Evolutionary conservation across 306 rosid genomes (phyloP).

Genomic region (Glycine latifolia): DNA sequence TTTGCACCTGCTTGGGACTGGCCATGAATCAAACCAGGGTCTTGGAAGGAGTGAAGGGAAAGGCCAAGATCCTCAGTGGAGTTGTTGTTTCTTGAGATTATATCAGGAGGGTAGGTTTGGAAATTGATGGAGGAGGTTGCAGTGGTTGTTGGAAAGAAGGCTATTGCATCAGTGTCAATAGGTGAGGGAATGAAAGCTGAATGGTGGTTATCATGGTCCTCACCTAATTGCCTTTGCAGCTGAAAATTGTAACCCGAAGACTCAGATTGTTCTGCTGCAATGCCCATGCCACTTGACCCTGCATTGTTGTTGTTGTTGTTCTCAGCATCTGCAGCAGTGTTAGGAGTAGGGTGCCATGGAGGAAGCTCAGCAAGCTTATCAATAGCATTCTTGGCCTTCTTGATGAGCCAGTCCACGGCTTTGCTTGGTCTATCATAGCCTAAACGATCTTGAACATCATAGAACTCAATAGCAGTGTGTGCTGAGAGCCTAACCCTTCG

Average conservation of each 20-base stretch:
- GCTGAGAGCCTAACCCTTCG: conserved; percentile 82
- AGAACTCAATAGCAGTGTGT: conserved; percentile 88
- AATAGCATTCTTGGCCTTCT: conserved; percentile 77
- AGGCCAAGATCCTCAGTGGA: conserved; percentile 75
- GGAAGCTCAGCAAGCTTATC: conserved; percentile 87
- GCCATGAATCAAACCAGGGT: conserved; percentile 51
- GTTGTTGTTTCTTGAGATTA: conserved; percentile 57
- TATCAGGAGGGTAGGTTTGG: conserved; percentile 60
- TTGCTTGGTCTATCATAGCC: conserved; percentile 92
- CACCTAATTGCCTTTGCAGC: conserved; percentile 59
- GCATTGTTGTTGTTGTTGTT: conserved; percentile 41
- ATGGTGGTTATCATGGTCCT: conserved; percentile 43
- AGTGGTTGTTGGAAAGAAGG: conserved; percentile 72
- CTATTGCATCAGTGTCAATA: conserved; percentile 58
- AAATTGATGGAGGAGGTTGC: conserved; percentile 68
- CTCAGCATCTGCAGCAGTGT: conserved; percentile 33
- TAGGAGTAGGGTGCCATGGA: conserved; percentile 66
- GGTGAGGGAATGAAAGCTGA: conserved; percentile 57
- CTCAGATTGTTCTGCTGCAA: conserved; percentile 65
- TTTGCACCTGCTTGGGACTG: conserved; percentile 50
- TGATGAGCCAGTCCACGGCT: conserved; percentile 95
- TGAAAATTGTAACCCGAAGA: conserved; percentile 72
- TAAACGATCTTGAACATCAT: conserved; percentile 87
- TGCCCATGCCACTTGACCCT: conserved; percentile 55
- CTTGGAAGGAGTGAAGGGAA: conserved; percentile 79